Percentiles rank a stretch among this genome's conserved stretches.
Conservation (phyloP, 2,329 filamentous ascomycete species). For the Sporothrix schenckii region DNA sequence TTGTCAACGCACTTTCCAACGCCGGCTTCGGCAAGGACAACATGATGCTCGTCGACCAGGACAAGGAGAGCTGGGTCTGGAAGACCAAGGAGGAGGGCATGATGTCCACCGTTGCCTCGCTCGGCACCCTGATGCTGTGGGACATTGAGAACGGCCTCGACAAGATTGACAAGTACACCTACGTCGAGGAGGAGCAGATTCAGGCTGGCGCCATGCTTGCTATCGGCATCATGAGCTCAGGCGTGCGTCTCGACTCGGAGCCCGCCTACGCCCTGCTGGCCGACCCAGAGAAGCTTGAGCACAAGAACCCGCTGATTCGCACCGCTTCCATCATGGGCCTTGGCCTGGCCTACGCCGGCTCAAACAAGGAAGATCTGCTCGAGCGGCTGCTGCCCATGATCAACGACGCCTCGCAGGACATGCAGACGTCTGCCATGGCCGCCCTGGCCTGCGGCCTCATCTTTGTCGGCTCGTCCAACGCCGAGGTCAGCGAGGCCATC, state of each 20-base stretch:
- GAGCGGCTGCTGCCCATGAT: constrained; percentile 86
- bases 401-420: constrained; percentile 78
- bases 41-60: constrained; percentile 90
- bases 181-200: constrained; percentile 77
- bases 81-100: constrained; percentile 99
- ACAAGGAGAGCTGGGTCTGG: constrained; percentile 95
- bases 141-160: constrained; percentile 90
- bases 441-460: constrained; percentile 87
- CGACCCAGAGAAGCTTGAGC: constrained; percentile 76
- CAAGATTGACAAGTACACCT: constrained; percentile 93
- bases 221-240: constrained; percentile 94
- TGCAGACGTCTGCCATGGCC: constrained; percentile 96
- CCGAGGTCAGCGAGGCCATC: constrained; percentile 89
- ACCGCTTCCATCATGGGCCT: constrained; percentile 94
- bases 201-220: constrained; percentile 90
- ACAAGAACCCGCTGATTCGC: constrained; percentile 75
- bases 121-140: constrained; percentile 90
- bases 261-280: constrained; percentile 85
- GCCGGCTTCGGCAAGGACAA: constrained; percentile 95
- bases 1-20: constrained; percentile 97
- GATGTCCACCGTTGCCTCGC: constrained; percentile 91
- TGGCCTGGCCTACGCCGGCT: constrained; percentile 90
- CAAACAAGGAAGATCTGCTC: constrained; percentile 86
- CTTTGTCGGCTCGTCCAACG: constrained; percentile 89
- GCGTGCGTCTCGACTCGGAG: constrained; percentile 85